Percentiles rank a stretch among this genome's conserved stretches.
These are phyloP conservation scores for Deinandra increscens DNA, from an alignment of 129 eudicot species.

Conservation along the genomic window DNA sequence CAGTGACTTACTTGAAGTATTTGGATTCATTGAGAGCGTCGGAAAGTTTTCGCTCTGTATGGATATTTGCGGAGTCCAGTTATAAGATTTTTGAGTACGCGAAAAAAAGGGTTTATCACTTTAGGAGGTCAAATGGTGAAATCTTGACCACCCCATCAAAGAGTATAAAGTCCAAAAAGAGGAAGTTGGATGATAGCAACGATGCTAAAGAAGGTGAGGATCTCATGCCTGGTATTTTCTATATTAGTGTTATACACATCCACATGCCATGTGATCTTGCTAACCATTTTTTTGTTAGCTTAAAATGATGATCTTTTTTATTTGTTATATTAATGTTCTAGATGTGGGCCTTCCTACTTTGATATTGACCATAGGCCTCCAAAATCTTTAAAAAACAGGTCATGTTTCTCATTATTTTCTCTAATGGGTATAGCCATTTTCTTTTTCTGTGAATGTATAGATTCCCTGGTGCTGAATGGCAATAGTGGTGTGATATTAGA, in stretches of 20 bases:
- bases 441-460: constrained; percentile 28
- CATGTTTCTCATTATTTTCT: constrained; percentile 1
- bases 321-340: neutral
- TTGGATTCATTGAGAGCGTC: constrained; percentile 95
- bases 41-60: constrained; percentile 96
- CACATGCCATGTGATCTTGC: neutral
- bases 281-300: neutral
- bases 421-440: constrained; percentile 6
- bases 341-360: constrained; percentile 8
- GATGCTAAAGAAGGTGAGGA: constrained; percentile 51
- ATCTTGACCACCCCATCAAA: constrained; percentile 36
- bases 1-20: constrained; percentile 93
- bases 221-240: neutral
- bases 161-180: constrained; percentile 48
- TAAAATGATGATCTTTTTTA: neutral
- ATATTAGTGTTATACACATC: neutral
- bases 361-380: neutral
- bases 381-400: neutral
- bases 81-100: constrained; percentile 91
- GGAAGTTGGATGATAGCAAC: constrained; percentile 55
- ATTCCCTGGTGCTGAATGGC: constrained; percentile 37
- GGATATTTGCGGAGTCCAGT: constrained; percentile 99
- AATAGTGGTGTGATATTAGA: constrained; percentile 47
- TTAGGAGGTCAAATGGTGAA: constrained; percentile 53
- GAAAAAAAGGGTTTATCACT: constrained; percentile 82